Percentiles rank a stretch among this genome's conserved stretches.
These are phyloP conservation scores for Chlorella vulgaris DNA, from an alignment of 139 green algal species.

Conservation along the genomic window DNA sequence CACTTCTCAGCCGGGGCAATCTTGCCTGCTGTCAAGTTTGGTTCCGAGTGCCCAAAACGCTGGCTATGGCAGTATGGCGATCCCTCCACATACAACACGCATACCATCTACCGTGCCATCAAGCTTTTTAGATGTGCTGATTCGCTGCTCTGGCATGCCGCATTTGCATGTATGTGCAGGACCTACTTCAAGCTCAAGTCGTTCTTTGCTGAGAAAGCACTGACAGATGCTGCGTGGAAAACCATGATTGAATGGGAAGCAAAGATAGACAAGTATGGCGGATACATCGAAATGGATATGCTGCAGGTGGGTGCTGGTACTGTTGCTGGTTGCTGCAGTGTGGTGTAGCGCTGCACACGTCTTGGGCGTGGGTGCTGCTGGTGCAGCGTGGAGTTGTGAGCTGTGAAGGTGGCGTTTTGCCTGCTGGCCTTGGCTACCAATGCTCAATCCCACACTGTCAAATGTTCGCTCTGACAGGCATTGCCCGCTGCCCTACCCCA, in stretches of 20 bases:
- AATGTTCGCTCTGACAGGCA: not conserved
- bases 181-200: slow-evolving; percentile 27
- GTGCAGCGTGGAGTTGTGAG: no score
- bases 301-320: not conserved
- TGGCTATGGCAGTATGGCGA: not conserved
- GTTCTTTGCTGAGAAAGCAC: not conserved
- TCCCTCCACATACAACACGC: not conserved
- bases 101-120: not conserved
- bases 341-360: not conserved
- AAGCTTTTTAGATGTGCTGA: not conserved
- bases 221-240: not conserved
- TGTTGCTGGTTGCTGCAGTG: not conserved
- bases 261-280: not conserved
- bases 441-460: not conserved
- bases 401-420: no score
- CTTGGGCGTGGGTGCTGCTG: not conserved
- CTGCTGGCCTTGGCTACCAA: no score
- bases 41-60: no score
- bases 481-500: not conserved
- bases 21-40: not conserved
- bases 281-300: slow-evolving; percentile 13
- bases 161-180: not conserved
- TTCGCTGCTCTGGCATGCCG: not conserved
- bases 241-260: slow-evolving; percentile 10
- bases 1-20: no score